Evolutionary conservation across 208 protist species (phyloP).

Genomic region (Trypanosoma avium): DNA sequence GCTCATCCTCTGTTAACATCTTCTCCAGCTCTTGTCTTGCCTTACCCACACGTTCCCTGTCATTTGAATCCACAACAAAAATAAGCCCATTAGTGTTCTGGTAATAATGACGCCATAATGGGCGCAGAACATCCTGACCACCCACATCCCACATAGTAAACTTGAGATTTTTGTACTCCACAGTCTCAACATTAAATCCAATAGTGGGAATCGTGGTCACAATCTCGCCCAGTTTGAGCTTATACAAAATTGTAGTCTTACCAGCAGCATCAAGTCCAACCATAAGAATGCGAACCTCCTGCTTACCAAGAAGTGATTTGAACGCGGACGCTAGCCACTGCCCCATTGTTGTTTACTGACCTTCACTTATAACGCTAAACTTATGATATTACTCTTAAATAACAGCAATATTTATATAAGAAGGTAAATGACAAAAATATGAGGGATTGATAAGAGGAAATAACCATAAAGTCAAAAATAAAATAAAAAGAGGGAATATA

Average conservation of each 20-base stretch:
- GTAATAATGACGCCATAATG: conserved; percentile 97
- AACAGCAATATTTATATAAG: neutral
- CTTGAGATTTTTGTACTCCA: conserved; percentile 97
- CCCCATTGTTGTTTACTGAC: neutral
- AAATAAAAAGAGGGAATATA: neutral
- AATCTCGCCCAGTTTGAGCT: conserved; percentile 97
- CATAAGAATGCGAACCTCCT: conserved; percentile 98
- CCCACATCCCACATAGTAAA: conserved; percentile 97
- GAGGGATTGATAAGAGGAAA: neutral
- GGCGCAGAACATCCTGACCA: conserved; percentile 96
- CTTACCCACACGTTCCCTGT: conserved; percentile 91
- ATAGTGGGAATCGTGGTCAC: conserved; percentile 97
- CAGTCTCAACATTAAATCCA: conserved; percentile 97
- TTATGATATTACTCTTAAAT: no score
- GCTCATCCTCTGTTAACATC: conserved; percentile 97
- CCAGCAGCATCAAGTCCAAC: conserved; percentile 97
- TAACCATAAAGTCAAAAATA: neutral
- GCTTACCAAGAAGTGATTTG: conserved; percentile 92
- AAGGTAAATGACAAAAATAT: neutral
- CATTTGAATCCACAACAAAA: conserved; percentile 97
- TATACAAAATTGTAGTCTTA: conserved; percentile 98
- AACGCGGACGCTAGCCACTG: conserved; percentile 57
- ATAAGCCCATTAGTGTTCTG: conserved; percentile 97
- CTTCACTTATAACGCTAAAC: no score
- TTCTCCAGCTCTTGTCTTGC: conserved; percentile 93